These are phyloP conservation scores for Lentinula sp. DNA, from an alignment of 768 basidiomycete species.

Conservation along the genomic window DNA sequence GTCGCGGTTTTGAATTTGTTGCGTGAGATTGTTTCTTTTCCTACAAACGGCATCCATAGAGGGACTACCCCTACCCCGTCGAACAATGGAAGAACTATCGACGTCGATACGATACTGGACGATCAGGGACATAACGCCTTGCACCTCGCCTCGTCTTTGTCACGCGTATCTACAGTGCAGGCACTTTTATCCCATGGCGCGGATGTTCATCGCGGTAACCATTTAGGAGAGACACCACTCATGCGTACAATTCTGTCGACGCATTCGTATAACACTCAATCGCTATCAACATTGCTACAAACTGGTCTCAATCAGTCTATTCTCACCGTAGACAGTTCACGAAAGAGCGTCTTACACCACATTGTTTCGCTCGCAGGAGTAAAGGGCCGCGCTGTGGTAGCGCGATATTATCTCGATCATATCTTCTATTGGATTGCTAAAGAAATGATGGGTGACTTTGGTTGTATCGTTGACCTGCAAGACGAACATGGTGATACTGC, in stretches of 20 bases:
- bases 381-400: slow-evolving; percentile 76
- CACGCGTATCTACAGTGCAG: slow-evolving; percentile 58
- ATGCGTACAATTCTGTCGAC: slow-evolving; percentile 89
- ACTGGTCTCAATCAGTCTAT: slow-evolving; percentile 64
- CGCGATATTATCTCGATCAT: slow-evolving; percentile 88
- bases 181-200: slow-evolving; percentile 74
- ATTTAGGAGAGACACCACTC: slow-evolving; percentile 89
- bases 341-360: slow-evolving; percentile 87
- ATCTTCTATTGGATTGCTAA: slow-evolving; percentile 84
- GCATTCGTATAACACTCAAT: slow-evolving; percentile 74
- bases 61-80: slow-evolving; percentile 25
- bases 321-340: slow-evolving; percentile 81
- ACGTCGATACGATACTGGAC: slow-evolving; percentile 80
- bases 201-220: slow-evolving; percentile 88
- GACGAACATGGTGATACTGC: slow-evolving; percentile 96
- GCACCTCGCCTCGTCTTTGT: slow-evolving; percentile 88
- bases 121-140: slow-evolving; percentile 93
- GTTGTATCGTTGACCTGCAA: slow-evolving; percentile 80
- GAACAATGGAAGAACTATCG: slow-evolving; percentile 28
- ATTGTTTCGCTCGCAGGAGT: slow-evolving; percentile 87
- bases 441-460: slow-evolving; percentile 69
- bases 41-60: neutral
- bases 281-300: slow-evolving; percentile 58
- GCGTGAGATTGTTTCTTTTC: slow-evolving; percentile 48
- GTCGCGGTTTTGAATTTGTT: slow-evolving; percentile 53